Percentiles rank a stretch among this genome's conserved stretches.
Evolutionary conservation across 2,329 filamentous ascomycete genomes (phyloP).

Genomic region (Albophoma yamanashiensis): DNA sequence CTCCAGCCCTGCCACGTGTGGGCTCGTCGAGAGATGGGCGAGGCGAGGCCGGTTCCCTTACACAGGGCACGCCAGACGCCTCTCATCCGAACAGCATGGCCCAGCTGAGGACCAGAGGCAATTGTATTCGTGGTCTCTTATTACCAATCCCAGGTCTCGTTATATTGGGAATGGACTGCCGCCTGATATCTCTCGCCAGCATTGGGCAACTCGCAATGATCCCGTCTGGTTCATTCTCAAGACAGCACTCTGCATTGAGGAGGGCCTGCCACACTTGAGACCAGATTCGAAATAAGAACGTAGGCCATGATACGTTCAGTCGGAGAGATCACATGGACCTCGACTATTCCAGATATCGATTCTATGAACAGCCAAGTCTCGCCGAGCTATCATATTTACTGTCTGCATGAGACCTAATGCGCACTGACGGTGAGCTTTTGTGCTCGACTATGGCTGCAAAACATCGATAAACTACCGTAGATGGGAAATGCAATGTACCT

Average conservation of each 20-base stretch:
- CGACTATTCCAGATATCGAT: neutral
- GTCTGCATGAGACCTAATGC: neutral
- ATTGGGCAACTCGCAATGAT: neutral
- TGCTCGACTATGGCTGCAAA: neutral
- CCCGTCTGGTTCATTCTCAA: too few relatives aligned
- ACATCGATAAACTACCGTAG: neutral
- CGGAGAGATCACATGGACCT: neutral
- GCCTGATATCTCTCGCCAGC: neutral
- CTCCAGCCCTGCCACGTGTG: neutral
- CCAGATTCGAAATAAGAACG: neutral
- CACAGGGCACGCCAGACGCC: neutral
- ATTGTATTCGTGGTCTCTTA: neutral
- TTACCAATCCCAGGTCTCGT: neutral
- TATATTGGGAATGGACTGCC: neutral
- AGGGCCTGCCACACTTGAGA: neutral
- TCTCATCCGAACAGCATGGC: neutral
- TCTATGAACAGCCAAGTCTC: neutral
- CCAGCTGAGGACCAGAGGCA: neutral
- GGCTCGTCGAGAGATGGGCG: neutral
- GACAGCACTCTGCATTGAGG: neutral
- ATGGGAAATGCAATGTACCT: neutral
- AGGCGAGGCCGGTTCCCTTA: neutral
- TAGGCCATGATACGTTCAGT: neutral
- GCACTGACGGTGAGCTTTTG: neutral
- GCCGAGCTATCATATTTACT: neutral